Conservation (phyloP, 768 basidiomycete genomes). For the Botryobasidium botryosum region DNA sequence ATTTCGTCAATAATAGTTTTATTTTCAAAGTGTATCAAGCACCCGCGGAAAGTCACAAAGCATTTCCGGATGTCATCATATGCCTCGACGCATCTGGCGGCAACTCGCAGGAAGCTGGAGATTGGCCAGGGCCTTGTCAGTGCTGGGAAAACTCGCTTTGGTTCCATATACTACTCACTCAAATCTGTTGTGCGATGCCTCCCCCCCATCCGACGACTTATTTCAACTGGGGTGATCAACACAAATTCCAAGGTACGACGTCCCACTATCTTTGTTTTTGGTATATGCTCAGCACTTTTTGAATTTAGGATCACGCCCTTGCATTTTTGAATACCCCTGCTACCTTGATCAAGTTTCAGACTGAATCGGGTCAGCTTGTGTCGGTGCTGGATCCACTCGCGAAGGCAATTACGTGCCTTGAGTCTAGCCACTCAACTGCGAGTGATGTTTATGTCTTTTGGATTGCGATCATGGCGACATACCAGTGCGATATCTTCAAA, state of each 20-base stretch:
- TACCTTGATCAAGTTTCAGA: not conserved
- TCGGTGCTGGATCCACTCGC: constrained; percentile 14
- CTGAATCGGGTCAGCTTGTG: constrained; percentile 1
- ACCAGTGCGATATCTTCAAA: constrained; percentile 12
- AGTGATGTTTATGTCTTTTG: constrained; percentile 24
- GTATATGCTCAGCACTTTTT: too few species aligned
- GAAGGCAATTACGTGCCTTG: constrained; percentile 20
- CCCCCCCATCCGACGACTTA: too few species aligned
- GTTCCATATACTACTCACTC: constrained; percentile 13
- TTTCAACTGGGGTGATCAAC: too few species aligned
- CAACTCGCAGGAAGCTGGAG: constrained; percentile 4
- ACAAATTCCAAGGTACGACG: too few species aligned
- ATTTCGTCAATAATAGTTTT: not conserved
- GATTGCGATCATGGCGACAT: constrained; percentile 19
- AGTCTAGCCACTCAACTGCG: constrained; percentile 16
- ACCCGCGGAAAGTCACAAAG: constrained; percentile 6
- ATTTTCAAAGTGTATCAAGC: too few species aligned
- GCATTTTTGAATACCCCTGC: too few species aligned
- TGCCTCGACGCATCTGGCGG: constrained; percentile 11
- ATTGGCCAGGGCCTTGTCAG: too few species aligned
- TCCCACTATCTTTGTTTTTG: too few species aligned
- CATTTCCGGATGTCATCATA: constrained; percentile 6
- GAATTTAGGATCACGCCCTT: too few species aligned
- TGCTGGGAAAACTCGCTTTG: constrained; percentile 17
- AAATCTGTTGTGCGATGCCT: too few species aligned